Base-by-base conservation (phyloP, 371 early-diverging fungal genomes). In the Mucor mucedo region DNA sequence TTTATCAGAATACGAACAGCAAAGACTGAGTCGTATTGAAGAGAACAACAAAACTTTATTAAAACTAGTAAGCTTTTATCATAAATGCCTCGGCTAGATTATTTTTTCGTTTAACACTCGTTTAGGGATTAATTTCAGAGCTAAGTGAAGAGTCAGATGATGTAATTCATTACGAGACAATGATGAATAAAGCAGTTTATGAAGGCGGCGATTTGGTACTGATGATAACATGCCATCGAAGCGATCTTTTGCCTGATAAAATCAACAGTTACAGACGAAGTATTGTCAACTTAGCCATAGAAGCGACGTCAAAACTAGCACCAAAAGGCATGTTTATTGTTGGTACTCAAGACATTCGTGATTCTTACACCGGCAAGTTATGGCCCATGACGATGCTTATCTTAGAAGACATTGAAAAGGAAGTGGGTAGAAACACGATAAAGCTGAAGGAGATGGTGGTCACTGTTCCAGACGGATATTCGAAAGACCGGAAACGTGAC, bases 381-480 rank as follows among this genome's bases (percentile, higher is more conserved):
- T 87, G 89, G 75, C 94, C 94, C 1, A 63, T 94, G 52, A 79
- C 88, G 0, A 83, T 95, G 86, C 82, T 94, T 2, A 79, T 94
- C 0, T 66, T 88, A 54, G 93, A 93, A 68, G 93, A 94, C 60
- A 82, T 94, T 28, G 83, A 88, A 48, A 71, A 73, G 0, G 82
- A 80, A 0, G 74, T 92, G 10, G 84, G 85, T 27, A 62, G 72
- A 29, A 78, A 78, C 8, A 69, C 70, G 27, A 68, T 94, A 27
- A 79, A 83, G 29, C 79, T 95, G 16, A 93, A 92, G 60, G 95
- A 95, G 55, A 79, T 89, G 82, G 89, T 94, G 0, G 87, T 92
- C 2, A 87, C 88, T 13, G 93, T 95, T 0, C 93, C 94, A 14
- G 88, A 91, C 50, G 94, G 95, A 8, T 89, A 90, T 61, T 84